Base-by-base conservation (phyloP, 2,329 filamentous ascomycete genomes). In the Diaporthe nobilis region DNA sequence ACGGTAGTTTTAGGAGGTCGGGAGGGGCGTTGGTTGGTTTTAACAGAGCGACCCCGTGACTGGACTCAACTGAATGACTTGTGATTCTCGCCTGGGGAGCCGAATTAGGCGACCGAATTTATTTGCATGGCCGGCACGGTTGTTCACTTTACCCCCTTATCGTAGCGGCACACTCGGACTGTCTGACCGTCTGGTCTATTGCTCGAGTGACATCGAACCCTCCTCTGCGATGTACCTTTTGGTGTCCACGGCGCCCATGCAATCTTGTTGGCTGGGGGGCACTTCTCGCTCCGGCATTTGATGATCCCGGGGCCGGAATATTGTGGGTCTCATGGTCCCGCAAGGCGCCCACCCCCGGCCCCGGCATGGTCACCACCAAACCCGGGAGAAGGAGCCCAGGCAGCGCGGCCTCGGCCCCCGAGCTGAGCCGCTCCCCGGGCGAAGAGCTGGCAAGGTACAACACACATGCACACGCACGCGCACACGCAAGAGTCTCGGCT, bases 71-170 rank as follows among this genome's bases (percentile, higher is more conserved):
- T 25, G 28, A 39, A 47, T 68, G 63, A 53, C 63, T 68, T 68
- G 63, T 53, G 31, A 68, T 53, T 68, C 63, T 68, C 47, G 47
- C 63, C 47, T 53, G 47, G 22, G n/a, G 13, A 53, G 47, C 63
- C 63, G 47, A 51, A 25, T 37, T 53, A 53, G 63, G 63, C 63
- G 63, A 68, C 47, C 63, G 47, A 53, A 12, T 20, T 68, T 68
- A 25, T 34, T 39, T 22, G 25, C 31, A n/a, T 34, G 63, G 47
- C 63, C 63, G 63, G 63, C 63, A 68, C 49, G 49, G 63, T 68
- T 28, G 34, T 42, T 68, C 61, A 49, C 22, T 39, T 25, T 22
- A 60, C 12, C 44, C 42, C 44, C 63, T 51, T 15, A 67, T 39
- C 25, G 47, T 20, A 25, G 63, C 31, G 13, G 60, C 60, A 39